Conservation (phyloP, 2,329 filamentous ascomycete genomes). For the Fusarium sp. region DNA sequence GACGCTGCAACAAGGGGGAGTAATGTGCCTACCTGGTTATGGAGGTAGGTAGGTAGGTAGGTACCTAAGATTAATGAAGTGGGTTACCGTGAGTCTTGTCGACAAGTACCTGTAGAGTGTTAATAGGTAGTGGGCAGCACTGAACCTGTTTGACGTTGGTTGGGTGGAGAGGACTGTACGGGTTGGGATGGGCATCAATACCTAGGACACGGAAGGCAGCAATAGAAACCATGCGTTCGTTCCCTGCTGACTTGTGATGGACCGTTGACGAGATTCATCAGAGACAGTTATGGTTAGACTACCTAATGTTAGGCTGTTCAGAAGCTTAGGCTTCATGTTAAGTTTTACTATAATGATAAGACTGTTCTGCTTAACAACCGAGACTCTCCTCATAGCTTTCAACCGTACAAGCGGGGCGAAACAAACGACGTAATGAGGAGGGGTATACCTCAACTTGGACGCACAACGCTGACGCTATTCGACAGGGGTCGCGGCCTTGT, state of each 20-base stretch:
- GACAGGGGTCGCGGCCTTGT: slow-evolving; percentile 25
- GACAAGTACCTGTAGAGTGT: neutral
- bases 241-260: slow-evolving; percentile 15
- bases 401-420: slow-evolving; percentile 22
- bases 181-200: slow-evolving; percentile 39
- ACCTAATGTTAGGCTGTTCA: neutral
- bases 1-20: slow-evolving; percentile 20
- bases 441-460: slow-evolving; percentile 28
- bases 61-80: slow-evolving; percentile 17
- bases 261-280: neutral
- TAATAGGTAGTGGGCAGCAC: slow-evolving; percentile 2
- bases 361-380: neutral
- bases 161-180: slow-evolving; percentile 30
- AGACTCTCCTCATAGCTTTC: neutral
- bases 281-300: neutral
- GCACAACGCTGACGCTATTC: slow-evolving; percentile 39
- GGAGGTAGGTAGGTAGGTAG: neutral
- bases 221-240: slow-evolving; percentile 27
- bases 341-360: slow-evolving; percentile 1
- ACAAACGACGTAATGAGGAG: slow-evolving; percentile 44
- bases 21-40: neutral
- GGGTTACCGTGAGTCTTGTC: slow-evolving; percentile 12
- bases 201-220: slow-evolving; percentile 29
- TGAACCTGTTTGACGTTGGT: slow-evolving; percentile 17
- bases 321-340: neutral